Evolutionary conservation across 2,329 filamentous ascomycete species (phyloP).

Genomic region (Clarireedia monteithiana): DNA sequence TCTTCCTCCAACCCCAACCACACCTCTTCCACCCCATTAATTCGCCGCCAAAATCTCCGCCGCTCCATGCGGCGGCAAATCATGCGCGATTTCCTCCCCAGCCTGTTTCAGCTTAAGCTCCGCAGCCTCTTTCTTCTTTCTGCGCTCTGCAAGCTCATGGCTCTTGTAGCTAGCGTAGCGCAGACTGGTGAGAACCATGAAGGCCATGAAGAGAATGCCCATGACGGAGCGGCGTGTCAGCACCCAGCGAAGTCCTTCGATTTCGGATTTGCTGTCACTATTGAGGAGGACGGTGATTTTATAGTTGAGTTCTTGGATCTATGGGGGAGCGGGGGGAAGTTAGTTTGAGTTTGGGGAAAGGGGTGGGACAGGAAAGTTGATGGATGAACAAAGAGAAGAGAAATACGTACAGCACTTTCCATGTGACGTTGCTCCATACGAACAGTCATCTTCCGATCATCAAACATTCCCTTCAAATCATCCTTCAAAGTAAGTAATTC

Average conservation of each 20-base stretch:
- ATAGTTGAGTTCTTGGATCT: conserved; percentile 93
- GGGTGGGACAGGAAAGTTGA: not conserved
- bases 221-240: conserved; percentile 55
- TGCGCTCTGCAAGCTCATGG: conserved; percentile 25
- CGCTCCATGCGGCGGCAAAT: conserved; percentile 41
- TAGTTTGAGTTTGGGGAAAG: not conserved
- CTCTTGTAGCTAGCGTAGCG: conserved; percentile 50
- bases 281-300: conserved; percentile 88
- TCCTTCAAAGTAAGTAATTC: conserved; percentile 78
- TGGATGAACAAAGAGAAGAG: not conserved
- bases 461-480: conserved; percentile 90
- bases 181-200: conserved; percentile 51
- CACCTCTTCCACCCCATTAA: conserved; percentile 26
- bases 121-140: conserved; percentile 21
- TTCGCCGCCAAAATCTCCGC: conserved; percentile 52
- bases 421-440: conserved; percentile 78
- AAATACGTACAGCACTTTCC: conserved; percentile 63
- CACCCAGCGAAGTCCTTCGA: conserved; percentile 87
- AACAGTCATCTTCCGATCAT: conserved; percentile 89
- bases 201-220: conserved; percentile 59
- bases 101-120: conserved; percentile 33
- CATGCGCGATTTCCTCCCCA: conserved; percentile 32
- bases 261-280: conserved; percentile 84
- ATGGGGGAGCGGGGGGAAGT: not conserved
- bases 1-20: not conserved